Conservation (phyloP, 306 rosid genomes). For the Ormosia emarginata region DNA sequence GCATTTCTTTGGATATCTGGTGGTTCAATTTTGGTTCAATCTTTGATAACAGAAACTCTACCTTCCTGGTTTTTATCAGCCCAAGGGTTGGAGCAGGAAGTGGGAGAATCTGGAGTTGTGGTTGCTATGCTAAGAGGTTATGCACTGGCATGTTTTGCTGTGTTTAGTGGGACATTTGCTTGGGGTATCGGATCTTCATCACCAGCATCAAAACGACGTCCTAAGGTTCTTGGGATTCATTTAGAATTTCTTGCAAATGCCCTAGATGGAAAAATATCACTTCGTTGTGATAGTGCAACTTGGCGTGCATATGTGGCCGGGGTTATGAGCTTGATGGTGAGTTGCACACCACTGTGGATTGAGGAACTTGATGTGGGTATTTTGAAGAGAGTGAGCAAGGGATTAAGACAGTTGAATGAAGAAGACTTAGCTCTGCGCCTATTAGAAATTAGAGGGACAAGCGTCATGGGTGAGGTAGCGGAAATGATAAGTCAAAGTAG, state of each 20-base stretch:
- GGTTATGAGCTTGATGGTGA: constrained; percentile 75
- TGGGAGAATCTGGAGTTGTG: constrained; percentile 57
- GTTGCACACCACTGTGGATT: constrained; percentile 77
- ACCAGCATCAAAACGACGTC: constrained; percentile 68
- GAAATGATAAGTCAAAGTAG: constrained; percentile 63
- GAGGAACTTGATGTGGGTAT: constrained; percentile 69
- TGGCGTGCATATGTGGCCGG: constrained; percentile 84
- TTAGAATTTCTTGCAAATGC: constrained; percentile 86
- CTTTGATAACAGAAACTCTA: constrained; percentile 74
- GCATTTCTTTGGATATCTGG: constrained; percentile 86
- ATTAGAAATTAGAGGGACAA: constrained; percentile 59
- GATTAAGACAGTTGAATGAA: constrained; percentile 72
- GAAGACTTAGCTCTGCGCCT: constrained; percentile 85
- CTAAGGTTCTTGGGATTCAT: constrained; percentile 66
- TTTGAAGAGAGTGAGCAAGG: constrained; percentile 74
- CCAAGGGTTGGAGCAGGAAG: constrained; percentile 56
- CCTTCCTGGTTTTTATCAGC: constrained; percentile 91
- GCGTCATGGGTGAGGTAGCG: constrained; percentile 86
- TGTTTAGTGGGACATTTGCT: constrained; percentile 77
- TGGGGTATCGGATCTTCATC: constrained; percentile 88
- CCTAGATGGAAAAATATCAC: constrained; percentile 75
- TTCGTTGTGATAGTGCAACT: constrained; percentile 72
- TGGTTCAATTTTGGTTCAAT: constrained; percentile 68
- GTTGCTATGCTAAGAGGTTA: constrained; percentile 83
- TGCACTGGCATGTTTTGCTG: constrained; percentile 83